phyloP scores from a whole-genome alignment of 257 asterid genomes.

The Eucommia ulmoides region DNA sequence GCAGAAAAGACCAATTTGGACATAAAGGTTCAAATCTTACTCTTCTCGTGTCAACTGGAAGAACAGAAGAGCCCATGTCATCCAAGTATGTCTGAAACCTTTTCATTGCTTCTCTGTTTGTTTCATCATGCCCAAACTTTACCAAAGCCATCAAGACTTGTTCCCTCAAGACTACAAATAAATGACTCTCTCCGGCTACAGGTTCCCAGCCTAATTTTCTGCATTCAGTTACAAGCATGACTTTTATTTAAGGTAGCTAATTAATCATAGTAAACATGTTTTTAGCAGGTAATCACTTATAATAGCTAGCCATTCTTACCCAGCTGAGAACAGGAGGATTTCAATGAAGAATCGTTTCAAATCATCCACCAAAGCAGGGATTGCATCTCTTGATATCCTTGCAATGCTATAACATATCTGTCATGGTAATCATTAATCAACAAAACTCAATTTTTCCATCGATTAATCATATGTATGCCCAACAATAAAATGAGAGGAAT shows the following conservation, averaged over 20 bases:
- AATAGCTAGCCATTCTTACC: slow-evolving; percentile 16
- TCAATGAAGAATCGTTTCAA: slow-evolving; percentile 20
- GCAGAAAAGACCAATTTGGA: background rate
- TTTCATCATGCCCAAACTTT: slow-evolving; percentile 20
- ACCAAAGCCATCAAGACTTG: slow-evolving; percentile 25
- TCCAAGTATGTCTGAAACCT: slow-evolving; percentile 24
- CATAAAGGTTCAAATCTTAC: slow-evolving; percentile 10
- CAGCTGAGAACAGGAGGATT: slow-evolving; percentile 23
- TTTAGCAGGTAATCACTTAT: no score
- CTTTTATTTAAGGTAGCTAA: background rate
- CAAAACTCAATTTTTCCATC: background rate
- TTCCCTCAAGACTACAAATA: slow-evolving; percentile 21
- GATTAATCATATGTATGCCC: no score
- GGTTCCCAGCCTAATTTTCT: slow-evolving; percentile 32
- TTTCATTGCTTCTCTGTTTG: slow-evolving; percentile 24
- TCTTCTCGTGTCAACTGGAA: slow-evolving; percentile 28
- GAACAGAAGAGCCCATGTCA: slow-evolving; percentile 17
- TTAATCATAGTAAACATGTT: no score
- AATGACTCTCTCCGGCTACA: slow-evolving; percentile 26
- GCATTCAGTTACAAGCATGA: slow-evolving; percentile 5
- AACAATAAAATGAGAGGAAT: background rate
- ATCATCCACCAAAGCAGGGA: slow-evolving; percentile 20
- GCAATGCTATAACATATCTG: slow-evolving; percentile 20
- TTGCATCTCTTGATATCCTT: slow-evolving; percentile 22
- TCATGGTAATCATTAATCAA: background rate